phyloP scores from a whole-genome alignment of 2,329 filamentous ascomycete genomes.

The Herpotrichia juniperi region DNA sequence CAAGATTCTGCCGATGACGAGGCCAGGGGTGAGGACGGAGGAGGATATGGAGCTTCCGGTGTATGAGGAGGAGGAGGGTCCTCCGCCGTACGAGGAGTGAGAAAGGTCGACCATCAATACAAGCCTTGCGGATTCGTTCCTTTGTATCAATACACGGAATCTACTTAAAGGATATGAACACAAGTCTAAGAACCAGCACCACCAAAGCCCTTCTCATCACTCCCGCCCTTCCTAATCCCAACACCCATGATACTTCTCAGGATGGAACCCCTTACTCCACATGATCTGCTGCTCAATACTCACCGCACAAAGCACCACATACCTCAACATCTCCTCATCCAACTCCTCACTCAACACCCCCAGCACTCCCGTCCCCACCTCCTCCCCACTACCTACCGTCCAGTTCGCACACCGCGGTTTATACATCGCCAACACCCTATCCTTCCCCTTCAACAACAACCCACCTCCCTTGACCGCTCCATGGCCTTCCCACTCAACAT shows the following conservation, averaged over 20 bases:
- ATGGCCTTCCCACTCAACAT: not conserved
- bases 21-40: constrained; percentile 3
- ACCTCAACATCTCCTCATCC: constrained; percentile 3
- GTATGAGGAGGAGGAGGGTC: not conserved
- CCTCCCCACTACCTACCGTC: not conserved
- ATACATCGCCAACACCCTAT: constrained; percentile 1
- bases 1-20: constrained; percentile 21
- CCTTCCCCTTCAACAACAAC: not conserved
- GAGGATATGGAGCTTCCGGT: not conserved
- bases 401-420: constrained; percentile 6
- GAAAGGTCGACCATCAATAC: too few relatives aligned
- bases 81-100: not conserved
- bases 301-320: constrained; percentile 3
- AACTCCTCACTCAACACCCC: not conserved
- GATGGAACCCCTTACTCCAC: constrained; percentile 5
- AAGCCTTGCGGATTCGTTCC: too few relatives aligned
- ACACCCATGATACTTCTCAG: constrained; percentile 3
- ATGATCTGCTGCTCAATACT: constrained; percentile 11
- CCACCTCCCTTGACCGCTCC: not conserved
- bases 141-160: too few relatives aligned
- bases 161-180: too few relatives aligned
- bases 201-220: too few relatives aligned
- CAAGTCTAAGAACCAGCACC: too few relatives aligned
- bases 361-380: not conserved
- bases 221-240: too few relatives aligned